Evolutionary conservation across 768 basidiomycete genomes (phyloP), one percentile per base, ranked within the genome.

Genomic region (Trametes villosa): DNA sequence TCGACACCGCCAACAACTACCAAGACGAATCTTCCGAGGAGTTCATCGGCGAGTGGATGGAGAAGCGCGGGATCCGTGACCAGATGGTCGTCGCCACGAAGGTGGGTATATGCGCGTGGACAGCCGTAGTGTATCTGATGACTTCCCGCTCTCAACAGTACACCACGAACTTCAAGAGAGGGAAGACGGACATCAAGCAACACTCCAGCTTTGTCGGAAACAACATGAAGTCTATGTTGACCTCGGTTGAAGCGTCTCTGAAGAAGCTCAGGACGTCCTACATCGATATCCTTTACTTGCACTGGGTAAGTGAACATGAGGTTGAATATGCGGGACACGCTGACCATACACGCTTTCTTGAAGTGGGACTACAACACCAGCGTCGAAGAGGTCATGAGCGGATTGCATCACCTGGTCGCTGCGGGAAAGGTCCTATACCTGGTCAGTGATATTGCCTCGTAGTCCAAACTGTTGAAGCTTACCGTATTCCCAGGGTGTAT

Each of bases 381-480:
- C 18, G 74, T 86, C 49, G 80, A 83, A 63, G 85, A 87, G 69
- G 70, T 86, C 44, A 84, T 86, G 83, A 75, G 77, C 50, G 68
- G 74, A 7, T 72, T 87, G 4, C 81, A 86, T 63, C 70, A 74
- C n/a, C 75, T 86, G 26, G 80, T 86, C 34, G 67, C 67, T 15
- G 68, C 74, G 34, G 81, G 84, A 26, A 83, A 85, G 63, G 82
- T 85, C 4, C 60, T 71, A 12, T 71, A 72, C 33, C 62, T 72
- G 18, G 68, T 70, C 30, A 7, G 68, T n/a, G n/a, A n/a, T 41
- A 1, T 36, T 5, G 22, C 44, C 27, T 20, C n/a, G 13, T 18
- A 20, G n/a, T 22, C 1, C 33, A 18, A 17, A 38, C 3, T 40
- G 15, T 13, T 12, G 6, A 22, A 33, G 18, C n/a, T 22, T 4